Conservation (phyloP, 768 basidiomycete species). For the Rhodotorula taiwanensis region DNA sequence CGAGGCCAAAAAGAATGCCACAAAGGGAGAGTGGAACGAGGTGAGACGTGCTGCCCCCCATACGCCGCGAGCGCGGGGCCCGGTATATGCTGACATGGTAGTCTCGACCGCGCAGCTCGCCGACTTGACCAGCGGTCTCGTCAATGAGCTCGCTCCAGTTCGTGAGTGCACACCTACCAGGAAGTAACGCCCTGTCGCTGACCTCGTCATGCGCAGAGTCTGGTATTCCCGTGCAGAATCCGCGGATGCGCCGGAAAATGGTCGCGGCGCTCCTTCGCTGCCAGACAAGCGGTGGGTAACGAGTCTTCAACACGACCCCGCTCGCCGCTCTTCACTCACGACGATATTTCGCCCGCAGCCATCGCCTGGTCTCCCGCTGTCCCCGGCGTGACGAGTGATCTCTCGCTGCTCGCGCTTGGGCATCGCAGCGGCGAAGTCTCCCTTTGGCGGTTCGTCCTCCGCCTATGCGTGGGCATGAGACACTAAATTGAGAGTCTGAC, state of each 20-base stretch:
- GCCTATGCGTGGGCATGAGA: not conserved
- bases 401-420: conserved; percentile 17
- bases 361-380: conserved; percentile 15
- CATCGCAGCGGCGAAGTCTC: conserved; percentile 20
- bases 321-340: not conserved
- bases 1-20: conserved; percentile 16
- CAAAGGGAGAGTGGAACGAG: conserved; percentile 25
- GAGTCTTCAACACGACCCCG: not conserved
- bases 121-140: conserved; percentile 14
- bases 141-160: not conserved
- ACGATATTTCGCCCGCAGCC: not conserved
- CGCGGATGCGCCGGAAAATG: not conserved
- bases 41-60: conserved; percentile 1
- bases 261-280: not conserved
- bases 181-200: not conserved
- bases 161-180: not conserved
- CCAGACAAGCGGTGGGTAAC: conserved; percentile 7
- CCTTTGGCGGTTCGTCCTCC: conserved; percentile 16
- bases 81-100: not conserved
- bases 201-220: not conserved
- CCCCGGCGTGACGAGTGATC: not conserved
- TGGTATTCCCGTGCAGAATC: not conserved
- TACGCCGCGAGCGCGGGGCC: not conserved
- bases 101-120: conserved; percentile 4
- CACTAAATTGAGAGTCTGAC: no score